phyloP scores from a whole-genome alignment of 1,139 yeast species.

The Trichomonascaceae sp. region DNA sequence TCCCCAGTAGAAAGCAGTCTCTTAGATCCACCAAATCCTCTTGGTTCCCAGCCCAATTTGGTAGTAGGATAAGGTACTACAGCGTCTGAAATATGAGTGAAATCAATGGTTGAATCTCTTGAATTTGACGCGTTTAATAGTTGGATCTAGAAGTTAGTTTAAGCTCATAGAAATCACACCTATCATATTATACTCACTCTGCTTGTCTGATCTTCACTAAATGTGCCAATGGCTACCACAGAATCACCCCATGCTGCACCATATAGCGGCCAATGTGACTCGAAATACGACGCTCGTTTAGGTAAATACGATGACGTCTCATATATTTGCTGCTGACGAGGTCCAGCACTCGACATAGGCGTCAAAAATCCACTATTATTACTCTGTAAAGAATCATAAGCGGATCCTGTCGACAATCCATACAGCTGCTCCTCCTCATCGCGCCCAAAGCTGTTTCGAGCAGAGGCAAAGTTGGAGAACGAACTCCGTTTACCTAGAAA shows the following conservation, averaged over 20 bases:
- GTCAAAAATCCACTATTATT: neutral
- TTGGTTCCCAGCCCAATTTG: conserved; percentile 67
- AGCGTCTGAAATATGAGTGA: conserved; percentile 42
- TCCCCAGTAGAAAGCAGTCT: conserved; percentile 66
- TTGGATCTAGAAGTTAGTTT: conserved; percentile 17
- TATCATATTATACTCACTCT: conserved; percentile 31
- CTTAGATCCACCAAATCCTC: conserved; percentile 14
- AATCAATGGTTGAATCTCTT: conserved; percentile 13
- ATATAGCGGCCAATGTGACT: conserved; percentile 57
- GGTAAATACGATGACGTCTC: conserved; percentile 11
- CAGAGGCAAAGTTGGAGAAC: conserved; percentile 20
- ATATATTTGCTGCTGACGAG: neutral
- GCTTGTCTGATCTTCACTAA: conserved; percentile 63
- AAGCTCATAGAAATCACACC: no score
- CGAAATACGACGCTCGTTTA: conserved; percentile 49
- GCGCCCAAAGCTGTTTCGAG: conserved; percentile 5
- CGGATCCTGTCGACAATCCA: neutral
- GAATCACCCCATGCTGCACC: conserved; percentile 60
- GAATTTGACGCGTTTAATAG: conserved; percentile 25
- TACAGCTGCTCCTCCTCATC: conserved; percentile 9
- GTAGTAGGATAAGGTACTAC: conserved; percentile 62
- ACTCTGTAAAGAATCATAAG: neutral
- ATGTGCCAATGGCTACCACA: conserved; percentile 57
- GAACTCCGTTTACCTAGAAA: conserved; percentile 23
- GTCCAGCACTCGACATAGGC: neutral